Conservation (phyloP, 192 early-diverging fungal species). For the Spinellus fusiger region DNA sequence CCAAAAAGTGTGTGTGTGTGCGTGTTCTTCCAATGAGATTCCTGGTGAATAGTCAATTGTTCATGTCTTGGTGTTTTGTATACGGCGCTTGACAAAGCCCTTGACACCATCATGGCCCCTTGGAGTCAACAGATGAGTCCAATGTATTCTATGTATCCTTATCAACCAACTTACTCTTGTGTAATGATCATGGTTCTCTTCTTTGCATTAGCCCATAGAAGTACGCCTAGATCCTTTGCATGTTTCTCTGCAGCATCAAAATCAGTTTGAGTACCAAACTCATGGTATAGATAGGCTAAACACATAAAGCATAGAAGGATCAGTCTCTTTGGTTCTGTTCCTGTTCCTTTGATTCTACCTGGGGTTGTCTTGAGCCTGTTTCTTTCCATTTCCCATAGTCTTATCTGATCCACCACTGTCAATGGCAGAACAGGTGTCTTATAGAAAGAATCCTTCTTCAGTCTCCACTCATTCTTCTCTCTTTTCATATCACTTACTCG, state of each 20-base stretch:
- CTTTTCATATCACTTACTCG: conserved; percentile 25
- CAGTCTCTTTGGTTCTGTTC: background rate
- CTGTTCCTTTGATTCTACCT: conserved; percentile 11
- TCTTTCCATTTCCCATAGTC: conserved; percentile 93
- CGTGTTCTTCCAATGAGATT: too few relatives aligned
- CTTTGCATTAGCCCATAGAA: conserved; percentile 73
- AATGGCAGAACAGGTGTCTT: conserved; percentile 74
- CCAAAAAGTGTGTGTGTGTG: too few relatives aligned
- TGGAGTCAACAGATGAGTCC: background rate
- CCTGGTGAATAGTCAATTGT: too few relatives aligned
- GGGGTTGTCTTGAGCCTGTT: conserved; percentile 61
- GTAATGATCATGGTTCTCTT: conserved; percentile 70
- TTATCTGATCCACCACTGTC: conserved; percentile 92
- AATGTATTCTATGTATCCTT: background rate
- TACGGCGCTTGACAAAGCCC: conserved; percentile 23
- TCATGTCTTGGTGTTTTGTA: background rate
- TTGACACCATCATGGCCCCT: conserved; percentile 31
- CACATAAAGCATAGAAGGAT: background rate
- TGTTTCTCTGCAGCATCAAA: conserved; percentile 73
- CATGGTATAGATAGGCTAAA: conserved; percentile 64
- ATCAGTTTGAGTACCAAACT: conserved; percentile 64
- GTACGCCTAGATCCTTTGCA: conserved; percentile 66
- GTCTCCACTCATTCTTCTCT: background rate
- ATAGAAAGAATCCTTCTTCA: background rate
- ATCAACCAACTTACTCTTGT: conserved; percentile 33